These are phyloP conservation scores for Deinandra increscens DNA, from an alignment of 129 eudicot species.

Conservation along the genomic window DNA sequence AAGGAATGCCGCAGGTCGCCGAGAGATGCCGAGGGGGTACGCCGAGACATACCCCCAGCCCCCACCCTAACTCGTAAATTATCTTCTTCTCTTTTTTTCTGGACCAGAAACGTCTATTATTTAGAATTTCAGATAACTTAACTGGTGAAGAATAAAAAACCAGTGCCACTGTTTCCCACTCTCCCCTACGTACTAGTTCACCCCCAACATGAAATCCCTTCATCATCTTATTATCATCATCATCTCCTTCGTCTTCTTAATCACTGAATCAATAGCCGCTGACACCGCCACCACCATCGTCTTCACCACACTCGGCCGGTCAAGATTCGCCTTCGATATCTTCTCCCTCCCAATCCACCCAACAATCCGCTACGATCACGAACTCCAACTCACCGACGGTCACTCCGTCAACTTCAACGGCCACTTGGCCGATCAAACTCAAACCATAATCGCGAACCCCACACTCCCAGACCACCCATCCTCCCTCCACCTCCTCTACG, in stretches of 20 bases:
- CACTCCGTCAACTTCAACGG: constrained; percentile 73
- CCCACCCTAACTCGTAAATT: too few species aligned
- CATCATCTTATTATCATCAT: too few species aligned
- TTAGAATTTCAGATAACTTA: neutral
- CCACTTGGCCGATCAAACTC: constrained; percentile 43
- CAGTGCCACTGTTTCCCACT: neutral
- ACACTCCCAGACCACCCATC: neutral
- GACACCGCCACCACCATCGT: constrained; percentile 43
- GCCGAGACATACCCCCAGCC: too few species aligned
- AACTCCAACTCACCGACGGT: constrained; percentile 70
- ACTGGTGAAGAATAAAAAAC: neutral
- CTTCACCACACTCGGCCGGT: constrained; percentile 58
- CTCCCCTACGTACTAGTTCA: neutral
- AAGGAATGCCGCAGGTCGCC: too few species aligned
- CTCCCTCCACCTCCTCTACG: constrained; percentile 46
- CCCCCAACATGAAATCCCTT: constrained; percentile 5
- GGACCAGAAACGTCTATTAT: constrained; percentile 1
- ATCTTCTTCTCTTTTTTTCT: too few species aligned
- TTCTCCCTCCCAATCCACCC: constrained; percentile 48
- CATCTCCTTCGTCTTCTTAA: neutral
- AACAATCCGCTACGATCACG: constrained; percentile 34
- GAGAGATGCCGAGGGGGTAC: too few species aligned
- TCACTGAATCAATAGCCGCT: neutral
- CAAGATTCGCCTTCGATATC: constrained; percentile 66
- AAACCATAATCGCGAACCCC: constrained; percentile 3